Evolutionary conservation across 805 yeast genomes (phyloP).

Genomic region (Candida michaelii): DNA sequence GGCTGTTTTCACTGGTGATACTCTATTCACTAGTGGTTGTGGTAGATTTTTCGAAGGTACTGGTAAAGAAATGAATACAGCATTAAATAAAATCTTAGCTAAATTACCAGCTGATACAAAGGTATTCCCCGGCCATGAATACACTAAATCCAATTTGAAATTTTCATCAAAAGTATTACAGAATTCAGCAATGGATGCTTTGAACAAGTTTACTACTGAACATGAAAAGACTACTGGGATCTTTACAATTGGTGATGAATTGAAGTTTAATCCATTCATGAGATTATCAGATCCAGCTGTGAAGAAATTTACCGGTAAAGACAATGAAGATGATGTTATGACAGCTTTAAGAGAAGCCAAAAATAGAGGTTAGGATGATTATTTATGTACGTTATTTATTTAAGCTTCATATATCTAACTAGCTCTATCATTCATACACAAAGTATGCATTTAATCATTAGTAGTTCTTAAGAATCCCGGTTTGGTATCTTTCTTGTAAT

Average conservation of each 20-base stretch:
- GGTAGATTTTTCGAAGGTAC: slow-evolving; percentile 96
- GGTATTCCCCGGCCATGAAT: slow-evolving; percentile 95
- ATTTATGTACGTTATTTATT: slow-evolving; percentile 1
- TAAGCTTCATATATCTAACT: background rate
- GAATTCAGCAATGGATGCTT: slow-evolving; percentile 51
- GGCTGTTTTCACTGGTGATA: slow-evolving; percentile 94
- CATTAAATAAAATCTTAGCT: slow-evolving; percentile 61
- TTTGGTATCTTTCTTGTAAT: slow-evolving; percentile 42
- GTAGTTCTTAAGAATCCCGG: slow-evolving; percentile 63
- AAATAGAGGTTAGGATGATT: slow-evolving; percentile 40
- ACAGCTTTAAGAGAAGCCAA: slow-evolving; percentile 71
- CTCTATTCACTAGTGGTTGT: slow-evolving; percentile 90
- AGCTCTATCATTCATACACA: background rate
- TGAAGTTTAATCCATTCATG: slow-evolving; percentile 86
- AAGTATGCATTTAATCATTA: background rate
- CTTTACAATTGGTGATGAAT: slow-evolving; percentile 84
- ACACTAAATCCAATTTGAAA: slow-evolving; percentile 76
- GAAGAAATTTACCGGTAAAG: slow-evolving; percentile 54
- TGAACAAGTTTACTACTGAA: slow-evolving; percentile 49
- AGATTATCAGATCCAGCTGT: slow-evolving; percentile 66
- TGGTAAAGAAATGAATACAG: slow-evolving; percentile 73
- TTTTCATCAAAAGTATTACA: slow-evolving; percentile 69
- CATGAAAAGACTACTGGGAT: slow-evolving; percentile 81
- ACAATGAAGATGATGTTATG: slow-evolving; percentile 61
- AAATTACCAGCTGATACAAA: slow-evolving; percentile 64